Conservation (phyloP, 768 basidiomycete species). For the Boletus rubescentipes region DNA sequence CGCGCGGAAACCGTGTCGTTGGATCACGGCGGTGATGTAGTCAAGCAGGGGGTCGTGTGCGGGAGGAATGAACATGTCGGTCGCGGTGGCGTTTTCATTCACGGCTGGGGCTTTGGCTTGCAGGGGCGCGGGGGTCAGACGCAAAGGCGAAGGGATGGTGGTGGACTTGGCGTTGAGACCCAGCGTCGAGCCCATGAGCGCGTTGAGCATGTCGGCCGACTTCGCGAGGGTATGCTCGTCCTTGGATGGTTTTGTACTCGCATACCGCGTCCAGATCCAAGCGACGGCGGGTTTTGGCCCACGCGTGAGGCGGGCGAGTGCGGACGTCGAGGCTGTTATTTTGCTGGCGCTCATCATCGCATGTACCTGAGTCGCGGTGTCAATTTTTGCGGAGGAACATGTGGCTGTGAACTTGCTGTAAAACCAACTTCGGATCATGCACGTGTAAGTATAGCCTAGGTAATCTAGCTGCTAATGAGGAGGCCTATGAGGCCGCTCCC, state of each 20-base stretch:
- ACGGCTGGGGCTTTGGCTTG: not conserved
- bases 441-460: no score
- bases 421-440: no score
- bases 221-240: slow-evolving; percentile 25
- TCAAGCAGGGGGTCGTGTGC: slow-evolving; percentile 70
- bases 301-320: slow-evolving; percentile 1
- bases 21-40: slow-evolving; percentile 61
- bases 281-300: not conserved
- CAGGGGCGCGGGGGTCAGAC: not conserved
- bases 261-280: slow-evolving; percentile 10
- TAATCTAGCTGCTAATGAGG: no score
- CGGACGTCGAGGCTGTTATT: not conserved
- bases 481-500: no score
- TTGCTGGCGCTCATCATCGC: slow-evolving; percentile 10
- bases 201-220: slow-evolving; percentile 23
- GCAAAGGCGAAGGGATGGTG: not conserved
- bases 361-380: not conserved
- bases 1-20: slow-evolving; percentile 63
- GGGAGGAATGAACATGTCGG: slow-evolving; percentile 62
- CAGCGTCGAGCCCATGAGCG: slow-evolving; percentile 24
- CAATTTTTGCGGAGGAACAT: not conserved
- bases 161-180: slow-evolving; percentile 15
- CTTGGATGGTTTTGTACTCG: slow-evolving; percentile 15
- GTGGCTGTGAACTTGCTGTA: not conserved
- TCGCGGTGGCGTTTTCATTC: not conserved